Percentiles rank a stretch among this genome's conserved stretches.
Conservation (phyloP, 2,329 filamentous ascomycete species). For the Harringtonia lauricola region DNA sequence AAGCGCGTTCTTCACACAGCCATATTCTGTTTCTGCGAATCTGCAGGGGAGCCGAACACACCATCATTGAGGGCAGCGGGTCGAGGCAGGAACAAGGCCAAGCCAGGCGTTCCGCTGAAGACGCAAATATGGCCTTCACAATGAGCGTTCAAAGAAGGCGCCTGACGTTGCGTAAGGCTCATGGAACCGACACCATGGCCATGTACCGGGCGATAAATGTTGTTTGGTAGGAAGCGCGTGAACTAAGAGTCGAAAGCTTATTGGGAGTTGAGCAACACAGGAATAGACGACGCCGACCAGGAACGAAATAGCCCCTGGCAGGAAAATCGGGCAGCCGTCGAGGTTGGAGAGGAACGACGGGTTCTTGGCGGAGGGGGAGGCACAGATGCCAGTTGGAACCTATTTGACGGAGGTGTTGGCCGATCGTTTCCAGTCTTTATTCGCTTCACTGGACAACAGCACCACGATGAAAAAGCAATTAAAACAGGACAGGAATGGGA, state of each 20-base stretch:
- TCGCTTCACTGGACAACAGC: not conserved
- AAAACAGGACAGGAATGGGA: not conserved
- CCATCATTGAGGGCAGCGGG: constrained; percentile 13
- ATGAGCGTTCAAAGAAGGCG: not conserved
- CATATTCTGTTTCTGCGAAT: no score
- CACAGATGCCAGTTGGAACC: no score
- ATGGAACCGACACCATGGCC: not conserved
- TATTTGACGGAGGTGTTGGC: no score
- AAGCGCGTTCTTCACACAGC: no score
- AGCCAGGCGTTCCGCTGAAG: constrained; percentile 7
- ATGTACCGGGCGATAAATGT: not conserved
- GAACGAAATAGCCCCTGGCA: no score
- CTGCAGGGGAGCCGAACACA: constrained; percentile 4
- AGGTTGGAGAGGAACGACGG: no score
- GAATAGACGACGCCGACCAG: no score
- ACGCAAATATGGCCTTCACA: not conserved
- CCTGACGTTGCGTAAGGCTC: not conserved
- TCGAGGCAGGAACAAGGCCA: constrained; percentile 9
- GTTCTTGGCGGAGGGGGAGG: no score
- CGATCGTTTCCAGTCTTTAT: not conserved
- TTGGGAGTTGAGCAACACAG: no score
- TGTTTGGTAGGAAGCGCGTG: no score
- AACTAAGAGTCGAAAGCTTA: no score
- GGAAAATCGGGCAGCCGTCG: no score
- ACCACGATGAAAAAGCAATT: not conserved